phyloP scores from a whole-genome alignment of 106 monocot species.

The Dioscorea alata region DNA sequence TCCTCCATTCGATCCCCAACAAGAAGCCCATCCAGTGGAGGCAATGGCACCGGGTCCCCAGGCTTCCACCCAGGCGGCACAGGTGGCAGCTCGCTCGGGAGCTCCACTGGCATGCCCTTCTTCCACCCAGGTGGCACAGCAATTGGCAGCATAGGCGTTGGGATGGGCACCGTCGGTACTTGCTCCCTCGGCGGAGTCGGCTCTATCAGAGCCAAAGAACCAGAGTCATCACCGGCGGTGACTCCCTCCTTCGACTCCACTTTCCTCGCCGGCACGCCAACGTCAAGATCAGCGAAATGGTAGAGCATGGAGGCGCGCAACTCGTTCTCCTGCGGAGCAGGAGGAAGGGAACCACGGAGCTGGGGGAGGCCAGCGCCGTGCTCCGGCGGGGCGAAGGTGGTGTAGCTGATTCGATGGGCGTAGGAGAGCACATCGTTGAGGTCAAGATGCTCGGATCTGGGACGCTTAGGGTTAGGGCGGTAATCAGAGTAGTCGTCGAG shows the following conservation, averaged over 20 bases:
- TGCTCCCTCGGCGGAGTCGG: constrained; percentile 61
- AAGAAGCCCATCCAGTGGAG: constrained; percentile 38
- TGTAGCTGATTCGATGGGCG: constrained; percentile 95
- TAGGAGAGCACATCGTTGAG: constrained; percentile 60
- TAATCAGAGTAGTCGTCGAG: constrained; percentile 81
- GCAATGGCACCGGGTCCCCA: constrained; percentile 72
- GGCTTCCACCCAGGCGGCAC: constrained; percentile 95
- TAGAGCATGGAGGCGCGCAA: constrained; percentile 93
- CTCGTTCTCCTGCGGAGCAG: constrained; percentile 94
- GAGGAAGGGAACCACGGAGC: constrained; percentile 81
- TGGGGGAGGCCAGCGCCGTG: constrained; percentile 77
- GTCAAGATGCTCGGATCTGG: constrained; percentile 21
- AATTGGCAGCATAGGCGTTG: constrained; percentile 39
- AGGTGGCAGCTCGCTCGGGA: constrained; percentile 55
- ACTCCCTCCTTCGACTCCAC: constrained; percentile 36
- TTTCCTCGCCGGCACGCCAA: constrained; percentile 56
- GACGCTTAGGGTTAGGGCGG: constrained; percentile 21
- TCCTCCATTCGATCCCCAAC: constrained; percentile 30
- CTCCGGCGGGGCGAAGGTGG: constrained; percentile 95
- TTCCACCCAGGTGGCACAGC: constrained; percentile 56
- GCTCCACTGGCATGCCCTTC: constrained; percentile 68
- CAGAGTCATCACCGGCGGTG: constrained; percentile 1
- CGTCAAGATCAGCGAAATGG: constrained; percentile 65
- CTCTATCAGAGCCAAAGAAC: constrained; percentile 40
- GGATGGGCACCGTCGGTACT: constrained; percentile 5